These are phyloP conservation scores for Aegilops bicornis DNA, from an alignment of 176 grass and related monocot species.

Conservation along the genomic window DNA sequence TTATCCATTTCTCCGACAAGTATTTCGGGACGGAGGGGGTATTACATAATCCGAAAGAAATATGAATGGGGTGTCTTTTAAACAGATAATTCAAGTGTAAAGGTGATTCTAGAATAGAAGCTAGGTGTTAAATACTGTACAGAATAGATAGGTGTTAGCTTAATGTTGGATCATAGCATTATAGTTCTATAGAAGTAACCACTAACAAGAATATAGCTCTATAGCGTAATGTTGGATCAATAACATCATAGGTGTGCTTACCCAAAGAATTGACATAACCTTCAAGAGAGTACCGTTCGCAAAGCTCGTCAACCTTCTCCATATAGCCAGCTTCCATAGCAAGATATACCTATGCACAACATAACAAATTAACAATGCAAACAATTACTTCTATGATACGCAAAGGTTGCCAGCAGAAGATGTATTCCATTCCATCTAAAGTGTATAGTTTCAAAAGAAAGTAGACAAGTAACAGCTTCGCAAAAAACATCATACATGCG, in stretches of 20 bases:
- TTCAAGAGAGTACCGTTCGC: slow-evolving; percentile 82
- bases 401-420: not conserved
- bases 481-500: no score
- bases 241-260: slow-evolving; percentile 28
- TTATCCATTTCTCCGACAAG: no score
- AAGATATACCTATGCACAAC: slow-evolving; percentile 67
- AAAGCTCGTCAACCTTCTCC: slow-evolving; percentile 90
- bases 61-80: not conserved
- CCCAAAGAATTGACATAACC: slow-evolving; percentile 79
- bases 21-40: not conserved
- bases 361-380: not conserved
- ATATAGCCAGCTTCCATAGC: slow-evolving; percentile 96
- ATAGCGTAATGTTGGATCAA: slow-evolving; percentile 4
- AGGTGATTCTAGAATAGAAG: not conserved
- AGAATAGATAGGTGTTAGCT: not conserved
- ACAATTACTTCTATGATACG: not conserved
- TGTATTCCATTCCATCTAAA: no score
- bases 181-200: no score
- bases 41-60: not conserved
- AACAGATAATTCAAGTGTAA: slow-evolving; percentile 16
- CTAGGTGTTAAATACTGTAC: not conserved
- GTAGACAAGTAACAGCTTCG: no score
- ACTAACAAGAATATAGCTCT: slow-evolving; percentile 15
- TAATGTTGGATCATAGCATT: no score
- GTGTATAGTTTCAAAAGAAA: no score